phyloP scores from a whole-genome alignment of 768 basidiomycete genomes.

The Suillus sp. region DNA sequence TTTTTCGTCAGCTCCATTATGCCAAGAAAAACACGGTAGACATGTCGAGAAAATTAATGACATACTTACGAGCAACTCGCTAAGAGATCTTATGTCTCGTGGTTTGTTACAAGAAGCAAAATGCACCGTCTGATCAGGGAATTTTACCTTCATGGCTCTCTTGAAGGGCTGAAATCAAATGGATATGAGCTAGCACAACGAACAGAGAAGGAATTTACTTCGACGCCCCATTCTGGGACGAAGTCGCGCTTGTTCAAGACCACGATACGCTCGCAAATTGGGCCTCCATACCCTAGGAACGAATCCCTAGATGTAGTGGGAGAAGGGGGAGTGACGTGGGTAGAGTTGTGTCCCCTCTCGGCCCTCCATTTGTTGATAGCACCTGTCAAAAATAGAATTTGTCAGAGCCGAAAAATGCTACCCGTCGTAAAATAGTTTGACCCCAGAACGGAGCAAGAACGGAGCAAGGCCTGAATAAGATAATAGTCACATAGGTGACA shows the following conservation, averaged over 20 bases:
- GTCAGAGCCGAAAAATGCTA: conserved; percentile 25
- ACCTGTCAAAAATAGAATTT: conserved; percentile 40
- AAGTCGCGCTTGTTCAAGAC: conserved; percentile 94
- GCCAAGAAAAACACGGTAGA: background rate
- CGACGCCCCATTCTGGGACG: conserved; percentile 84
- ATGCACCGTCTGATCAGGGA: conserved; percentile 67
- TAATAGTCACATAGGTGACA: background rate
- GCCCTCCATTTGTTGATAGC: conserved; percentile 68
- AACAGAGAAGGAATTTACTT: conserved; percentile 49
- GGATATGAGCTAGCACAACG: background rate
- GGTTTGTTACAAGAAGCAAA: conserved; percentile 74
- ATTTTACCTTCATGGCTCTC: conserved; percentile 67
- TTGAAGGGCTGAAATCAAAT: conserved; percentile 62
- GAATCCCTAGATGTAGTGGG: conserved; percentile 29
- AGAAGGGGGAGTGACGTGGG: conserved; percentile 41
- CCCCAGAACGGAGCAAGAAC: conserved; percentile 16
- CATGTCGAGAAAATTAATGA: conserved; percentile 26
- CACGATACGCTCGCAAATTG: conserved; percentile 79
- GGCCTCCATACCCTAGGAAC: conserved; percentile 27
- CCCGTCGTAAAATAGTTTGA: conserved; percentile 10
- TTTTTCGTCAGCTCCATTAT: background rate
- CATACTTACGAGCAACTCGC: conserved; percentile 74
- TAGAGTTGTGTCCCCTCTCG: conserved; percentile 62
- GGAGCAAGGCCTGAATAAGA: conserved; percentile 15
- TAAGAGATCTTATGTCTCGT: conserved; percentile 64